These are phyloP conservation scores for Aquilaria malaccensis DNA, from an alignment of 345 rosid species.

Conservation along the genomic window DNA sequence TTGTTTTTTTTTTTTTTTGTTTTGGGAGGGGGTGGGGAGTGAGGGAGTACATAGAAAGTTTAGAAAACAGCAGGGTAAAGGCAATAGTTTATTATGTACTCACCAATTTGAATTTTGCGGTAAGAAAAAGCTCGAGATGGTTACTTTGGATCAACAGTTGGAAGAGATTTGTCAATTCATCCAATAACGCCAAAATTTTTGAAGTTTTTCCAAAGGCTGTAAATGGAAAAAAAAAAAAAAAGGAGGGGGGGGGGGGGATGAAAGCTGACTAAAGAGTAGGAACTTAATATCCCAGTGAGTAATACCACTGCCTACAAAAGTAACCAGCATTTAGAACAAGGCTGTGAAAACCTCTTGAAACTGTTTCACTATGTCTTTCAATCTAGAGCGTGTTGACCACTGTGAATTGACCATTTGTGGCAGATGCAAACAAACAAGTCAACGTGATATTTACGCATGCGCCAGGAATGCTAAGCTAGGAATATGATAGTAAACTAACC, in stretches of 20 bases:
- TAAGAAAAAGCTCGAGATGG: constrained; percentile 35
- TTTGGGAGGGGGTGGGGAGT: not conserved
- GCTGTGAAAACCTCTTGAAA: constrained; percentile 40
- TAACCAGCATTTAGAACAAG: not conserved
- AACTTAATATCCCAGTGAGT: not conserved
- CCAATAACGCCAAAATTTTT: constrained; percentile 71
- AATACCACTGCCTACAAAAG: not conserved
- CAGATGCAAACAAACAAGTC: constrained; percentile 20
- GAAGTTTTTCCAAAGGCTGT: constrained; percentile 6
- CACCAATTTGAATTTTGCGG: constrained; percentile 51
- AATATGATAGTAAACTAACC: constrained; percentile 33
- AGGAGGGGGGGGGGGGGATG: not conserved
- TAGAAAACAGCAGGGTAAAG: not conserved
- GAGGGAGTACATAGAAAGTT: not conserved
- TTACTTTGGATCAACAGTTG: constrained; percentile 38
- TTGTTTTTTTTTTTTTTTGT: constrained; percentile 43
- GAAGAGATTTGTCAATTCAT: constrained; percentile 62
- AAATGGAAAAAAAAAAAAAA: constrained; percentile 1
- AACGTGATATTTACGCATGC: constrained; percentile 10
- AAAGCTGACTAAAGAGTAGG: constrained; percentile 5
- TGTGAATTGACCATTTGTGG: constrained; percentile 47
- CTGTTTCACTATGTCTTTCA: constrained; percentile 57
- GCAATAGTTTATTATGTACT: constrained; percentile 4
- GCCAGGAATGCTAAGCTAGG: constrained; percentile 1
- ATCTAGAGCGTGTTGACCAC: constrained; percentile 52